Conservation (phyloP, 441 rosid genomes). For the Hypseocharis bilobata region DNA sequence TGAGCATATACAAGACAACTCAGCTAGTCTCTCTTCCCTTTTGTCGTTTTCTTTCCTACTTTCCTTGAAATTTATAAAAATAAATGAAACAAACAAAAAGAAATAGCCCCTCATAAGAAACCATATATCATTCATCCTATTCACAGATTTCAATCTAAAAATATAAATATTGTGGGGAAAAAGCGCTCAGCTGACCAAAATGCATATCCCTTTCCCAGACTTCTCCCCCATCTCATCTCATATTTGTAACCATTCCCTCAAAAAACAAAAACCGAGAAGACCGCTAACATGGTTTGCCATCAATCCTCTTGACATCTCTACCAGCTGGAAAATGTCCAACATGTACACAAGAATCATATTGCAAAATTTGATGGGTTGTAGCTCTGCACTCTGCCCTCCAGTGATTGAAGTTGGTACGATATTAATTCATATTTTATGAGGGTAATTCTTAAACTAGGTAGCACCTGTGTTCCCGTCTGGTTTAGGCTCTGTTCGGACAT, state of each 20-base stretch:
- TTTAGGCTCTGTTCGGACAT: slow-evolving; percentile 63
- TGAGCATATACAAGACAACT: neutral
- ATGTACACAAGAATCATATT: slow-evolving; percentile 20
- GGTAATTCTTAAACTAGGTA: slow-evolving; percentile 15
- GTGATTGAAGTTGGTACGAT: neutral
- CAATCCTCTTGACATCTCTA: slow-evolving; percentile 1
- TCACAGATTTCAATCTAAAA: slow-evolving; percentile 32
- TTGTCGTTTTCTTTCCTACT: neutral
- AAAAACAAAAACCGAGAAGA: neutral
- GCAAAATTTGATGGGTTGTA: slow-evolving; percentile 9
- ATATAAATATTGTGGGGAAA: slow-evolving; percentile 10
- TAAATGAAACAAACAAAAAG: neutral
- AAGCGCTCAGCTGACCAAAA: neutral
- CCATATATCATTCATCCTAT: slow-evolving; percentile 24
- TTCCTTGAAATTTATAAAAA: neutral
- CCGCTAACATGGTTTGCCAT: neutral
- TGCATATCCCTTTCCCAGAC: neutral
- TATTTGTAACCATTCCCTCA: neutral
- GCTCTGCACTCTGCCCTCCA: neutral
- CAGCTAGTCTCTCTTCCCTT: neutral
- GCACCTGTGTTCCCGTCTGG: slow-evolving; percentile 31
- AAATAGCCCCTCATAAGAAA: slow-evolving; percentile 5
- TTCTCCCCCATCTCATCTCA: neutral
- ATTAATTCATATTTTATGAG: neutral
- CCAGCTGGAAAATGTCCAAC: slow-evolving; percentile 12